Evolutionary conservation across 2,329 filamentous ascomycete genomes (phyloP).

Genomic region (Alternaria triticina): DNA sequence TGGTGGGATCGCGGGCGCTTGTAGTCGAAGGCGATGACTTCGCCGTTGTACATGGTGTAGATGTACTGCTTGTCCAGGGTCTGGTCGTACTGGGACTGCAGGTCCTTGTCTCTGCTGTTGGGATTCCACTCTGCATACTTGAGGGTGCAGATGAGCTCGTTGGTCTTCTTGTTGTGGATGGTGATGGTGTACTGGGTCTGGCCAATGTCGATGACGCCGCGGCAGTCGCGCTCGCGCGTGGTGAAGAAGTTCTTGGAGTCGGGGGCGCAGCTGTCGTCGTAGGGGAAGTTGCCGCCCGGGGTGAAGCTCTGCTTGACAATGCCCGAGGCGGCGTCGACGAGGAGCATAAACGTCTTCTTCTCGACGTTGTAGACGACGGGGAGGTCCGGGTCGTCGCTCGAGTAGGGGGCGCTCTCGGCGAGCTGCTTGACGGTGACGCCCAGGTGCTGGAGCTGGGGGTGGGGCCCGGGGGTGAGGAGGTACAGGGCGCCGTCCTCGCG

Average conservation of each 20-base stretch:
- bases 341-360: constrained; percentile 89
- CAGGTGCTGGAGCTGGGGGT: constrained; percentile 67
- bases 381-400: constrained; percentile 67
- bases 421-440: constrained; percentile 82
- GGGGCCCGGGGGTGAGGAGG: constrained; percentile 75
- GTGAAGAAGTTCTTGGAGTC: constrained; percentile 62
- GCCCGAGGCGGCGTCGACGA: constrained; percentile 85
- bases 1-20: constrained; percentile 51
- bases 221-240: constrained; percentile 66
- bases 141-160: constrained; percentile 82
- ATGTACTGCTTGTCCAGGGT: constrained; percentile 90
- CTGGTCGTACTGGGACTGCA: constrained; percentile 78
- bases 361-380: constrained; percentile 88
- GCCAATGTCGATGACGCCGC: constrained; percentile 78
- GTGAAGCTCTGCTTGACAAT: constrained; percentile 84
- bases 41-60: constrained; percentile 83
- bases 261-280: constrained; percentile 78
- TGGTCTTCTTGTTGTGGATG: constrained; percentile 77
- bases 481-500: constrained; percentile 86
- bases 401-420: constrained; percentile 82
- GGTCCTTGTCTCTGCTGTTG: constrained; percentile 87
- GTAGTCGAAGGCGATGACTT: constrained; percentile 80
- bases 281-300: constrained; percentile 70
- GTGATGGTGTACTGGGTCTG: constrained; percentile 88
- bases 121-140: constrained; percentile 94